Evolutionary conservation across 345 rosid genomes (phyloP).

Genomic region (Kernera saxatilis): DNA sequence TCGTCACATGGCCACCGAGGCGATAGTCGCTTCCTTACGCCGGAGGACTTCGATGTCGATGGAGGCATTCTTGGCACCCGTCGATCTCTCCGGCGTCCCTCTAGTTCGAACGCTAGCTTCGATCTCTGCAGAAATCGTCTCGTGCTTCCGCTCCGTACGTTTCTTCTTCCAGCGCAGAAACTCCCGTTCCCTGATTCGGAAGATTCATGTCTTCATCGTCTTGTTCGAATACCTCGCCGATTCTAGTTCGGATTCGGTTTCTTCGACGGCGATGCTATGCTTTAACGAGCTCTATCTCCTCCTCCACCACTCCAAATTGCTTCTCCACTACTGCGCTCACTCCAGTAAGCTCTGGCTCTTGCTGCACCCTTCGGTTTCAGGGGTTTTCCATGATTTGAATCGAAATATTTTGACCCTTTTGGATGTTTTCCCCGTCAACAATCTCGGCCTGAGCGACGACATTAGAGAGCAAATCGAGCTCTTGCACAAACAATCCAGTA

Average conservation of each 20-base stretch:
- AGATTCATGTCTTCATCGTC: constrained; percentile 47
- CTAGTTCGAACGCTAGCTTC: constrained; percentile 53
- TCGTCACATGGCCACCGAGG: constrained; percentile 56
- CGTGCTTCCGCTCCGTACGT: constrained; percentile 33
- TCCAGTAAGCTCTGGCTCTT: constrained; percentile 80
- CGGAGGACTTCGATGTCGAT: constrained; percentile 58
- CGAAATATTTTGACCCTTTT: constrained; percentile 66
- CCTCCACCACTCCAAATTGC: constrained; percentile 62
- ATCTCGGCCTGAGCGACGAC: constrained; percentile 53
- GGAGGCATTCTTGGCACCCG: constrained; percentile 67
- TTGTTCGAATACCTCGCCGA: constrained; percentile 57
- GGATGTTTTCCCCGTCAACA: constrained; percentile 62
- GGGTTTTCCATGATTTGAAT: constrained; percentile 73
- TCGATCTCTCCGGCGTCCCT: constrained; percentile 51
- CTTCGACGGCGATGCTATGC: constrained; percentile 39
- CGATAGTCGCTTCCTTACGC: constrained; percentile 62
- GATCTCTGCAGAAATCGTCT: constrained; percentile 46
- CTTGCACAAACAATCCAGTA: constrained; percentile 51
- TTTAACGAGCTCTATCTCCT: constrained; percentile 71
- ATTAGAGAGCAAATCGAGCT: constrained; percentile 67
- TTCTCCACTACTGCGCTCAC: constrained; percentile 59
- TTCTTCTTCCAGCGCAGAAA: constrained; percentile 60
- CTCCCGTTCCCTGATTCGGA: constrained; percentile 63
- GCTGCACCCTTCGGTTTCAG: constrained; percentile 67
- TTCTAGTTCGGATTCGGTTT: constrained; percentile 20